phyloP scores from a whole-genome alignment of 306 rosid species.

The Astragalus membranaceus region DNA sequence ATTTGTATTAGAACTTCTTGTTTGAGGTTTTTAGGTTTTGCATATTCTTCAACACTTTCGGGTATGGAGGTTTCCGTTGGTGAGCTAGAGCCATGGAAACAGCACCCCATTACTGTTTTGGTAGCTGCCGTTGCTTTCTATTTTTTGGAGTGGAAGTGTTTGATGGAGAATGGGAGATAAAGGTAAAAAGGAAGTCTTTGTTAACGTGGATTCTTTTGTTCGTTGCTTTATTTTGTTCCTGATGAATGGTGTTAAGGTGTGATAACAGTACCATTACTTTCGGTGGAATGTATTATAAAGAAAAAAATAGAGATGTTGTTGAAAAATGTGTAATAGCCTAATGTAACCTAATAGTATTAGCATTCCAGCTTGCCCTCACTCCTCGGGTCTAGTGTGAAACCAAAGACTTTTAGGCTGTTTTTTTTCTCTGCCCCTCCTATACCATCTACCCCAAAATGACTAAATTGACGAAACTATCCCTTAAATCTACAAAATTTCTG shows the following conservation, averaged over 20 bases:
- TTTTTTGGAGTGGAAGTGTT: conserved; percentile 16
- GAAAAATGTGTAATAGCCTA: conserved; percentile 17
- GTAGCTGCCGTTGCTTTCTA: conserved; percentile 2
- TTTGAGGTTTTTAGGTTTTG: conserved; percentile 25
- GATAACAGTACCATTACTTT: conserved; percentile 20
- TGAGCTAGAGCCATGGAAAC: conserved; percentile 37
- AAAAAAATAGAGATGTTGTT: conserved; percentile 3
- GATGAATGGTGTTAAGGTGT: conserved; percentile 8
- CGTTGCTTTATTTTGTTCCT: conserved; percentile 50
- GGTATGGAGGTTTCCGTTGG: conserved; percentile 18
- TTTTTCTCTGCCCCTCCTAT: too few species aligned
- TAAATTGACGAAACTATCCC: too few species aligned
- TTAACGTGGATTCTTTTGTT: conserved; percentile 25
- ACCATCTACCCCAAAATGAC: too few species aligned
- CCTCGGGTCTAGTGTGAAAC: conserved; percentile 16
- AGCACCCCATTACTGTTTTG: conserved; percentile 45
- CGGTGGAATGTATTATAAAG: conserved; percentile 47
- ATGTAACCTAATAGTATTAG: conserved; percentile 3
- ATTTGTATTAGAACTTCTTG: conserved; percentile 54
- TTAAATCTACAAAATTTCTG: too few species aligned
- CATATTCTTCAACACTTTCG: background rate
- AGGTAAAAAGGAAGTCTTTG: conserved; percentile 9
- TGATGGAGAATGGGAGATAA: background rate
- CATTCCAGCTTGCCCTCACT: conserved; percentile 11
- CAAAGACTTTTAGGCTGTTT: conserved; percentile 26